Percentiles rank a stretch among this genome's conserved stretches.
These are phyloP conservation scores for Metarhizium rileyi DNA, from an alignment of 2,329 filamentous ascomycete species.

Conservation along the genomic window DNA sequence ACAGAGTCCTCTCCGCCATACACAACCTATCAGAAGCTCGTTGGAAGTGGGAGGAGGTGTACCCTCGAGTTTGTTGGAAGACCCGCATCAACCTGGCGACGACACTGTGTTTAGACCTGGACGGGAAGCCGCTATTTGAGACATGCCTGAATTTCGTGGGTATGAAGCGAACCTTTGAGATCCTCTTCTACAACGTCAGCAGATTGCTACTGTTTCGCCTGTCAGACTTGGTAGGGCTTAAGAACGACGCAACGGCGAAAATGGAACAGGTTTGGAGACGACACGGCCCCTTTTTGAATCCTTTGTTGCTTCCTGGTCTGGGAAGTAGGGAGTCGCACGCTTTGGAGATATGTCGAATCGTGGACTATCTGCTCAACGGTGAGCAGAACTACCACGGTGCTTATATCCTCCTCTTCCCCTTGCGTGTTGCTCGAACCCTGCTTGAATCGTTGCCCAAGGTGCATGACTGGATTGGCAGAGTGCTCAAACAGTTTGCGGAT, in stretches of 20 bases:
- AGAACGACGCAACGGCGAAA: background rate
- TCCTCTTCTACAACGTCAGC: conserved; percentile 6
- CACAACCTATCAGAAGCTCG: conserved; percentile 1
- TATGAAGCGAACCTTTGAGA: conserved; percentile 6
- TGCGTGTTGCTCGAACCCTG: conserved; percentile 3
- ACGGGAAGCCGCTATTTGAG: conserved; percentile 4
- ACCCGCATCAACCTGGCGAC: conserved; percentile 2
- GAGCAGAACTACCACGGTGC: conserved; percentile 7
- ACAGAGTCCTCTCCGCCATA: conserved; percentile 2
- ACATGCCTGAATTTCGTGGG: conserved; percentile 6
- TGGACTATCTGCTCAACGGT: conserved; percentile 6
- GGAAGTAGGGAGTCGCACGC: conserved; percentile 2
- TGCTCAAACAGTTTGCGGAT: conserved; percentile 6
- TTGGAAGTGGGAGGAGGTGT: conserved; percentile 7
- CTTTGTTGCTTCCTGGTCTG: conserved; percentile 3
- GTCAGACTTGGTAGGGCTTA: conserved; percentile 1
- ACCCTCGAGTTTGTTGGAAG: conserved; percentile 6
- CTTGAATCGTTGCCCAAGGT: conserved; percentile 2
- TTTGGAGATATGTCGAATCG: conserved; percentile 7
- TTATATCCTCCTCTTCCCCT: conserved; percentile 5
- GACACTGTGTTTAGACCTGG: conserved; percentile 4
- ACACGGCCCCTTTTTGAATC: conserved; percentile 6
- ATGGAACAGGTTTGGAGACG: conserved; percentile 3
- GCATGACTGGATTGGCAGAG: conserved; percentile 3
- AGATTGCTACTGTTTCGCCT: conserved; percentile 3